Percentiles rank a stretch among this genome's conserved stretches.
Evolutionary conservation across 2,329 filamentous ascomycete species (phyloP).

Genomic region (Alternaria sp.): DNA sequence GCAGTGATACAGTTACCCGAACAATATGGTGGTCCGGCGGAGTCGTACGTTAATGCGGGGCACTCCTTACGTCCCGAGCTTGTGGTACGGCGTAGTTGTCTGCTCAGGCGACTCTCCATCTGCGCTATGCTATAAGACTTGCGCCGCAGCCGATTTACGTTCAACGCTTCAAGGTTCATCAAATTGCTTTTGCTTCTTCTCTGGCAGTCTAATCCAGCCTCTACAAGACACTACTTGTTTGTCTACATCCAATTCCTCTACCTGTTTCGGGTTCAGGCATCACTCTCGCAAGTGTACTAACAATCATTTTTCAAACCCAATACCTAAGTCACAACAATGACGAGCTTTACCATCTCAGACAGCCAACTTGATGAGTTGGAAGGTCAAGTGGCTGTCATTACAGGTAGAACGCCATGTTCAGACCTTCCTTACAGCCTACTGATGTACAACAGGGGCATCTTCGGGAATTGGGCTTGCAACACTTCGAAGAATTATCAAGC

Average conservation of each 20-base stretch:
- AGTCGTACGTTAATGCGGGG: neutral
- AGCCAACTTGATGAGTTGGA: slow-evolving; percentile 55
- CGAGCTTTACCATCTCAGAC: slow-evolving; percentile 57
- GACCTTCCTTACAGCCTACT: neutral
- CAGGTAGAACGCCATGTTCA: slow-evolving; percentile 48
- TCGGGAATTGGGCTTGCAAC: slow-evolving; percentile 69
- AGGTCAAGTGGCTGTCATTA: slow-evolving; percentile 63
- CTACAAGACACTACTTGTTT: neutral
- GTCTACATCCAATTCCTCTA: neutral
- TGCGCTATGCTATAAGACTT: neutral
- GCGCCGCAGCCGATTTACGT: neutral
- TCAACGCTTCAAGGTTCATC: neutral
- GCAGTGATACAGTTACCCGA: neutral
- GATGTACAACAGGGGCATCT: slow-evolving; percentile 57
- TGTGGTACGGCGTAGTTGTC: neutral
- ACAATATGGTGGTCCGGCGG: neutral
- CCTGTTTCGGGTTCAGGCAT: neutral
- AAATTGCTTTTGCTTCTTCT: neutral
- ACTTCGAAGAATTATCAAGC: slow-evolving; percentile 59
- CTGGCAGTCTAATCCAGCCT: too few relatives aligned
- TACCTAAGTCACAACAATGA: slow-evolving; percentile 21
- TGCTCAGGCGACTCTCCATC: neutral
- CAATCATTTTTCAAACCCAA: neutral
- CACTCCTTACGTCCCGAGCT: neutral
- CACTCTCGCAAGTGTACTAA: neutral